Evolutionary conservation across 2,329 filamentous ascomycete species (phyloP), one percentile per base, ranked within the genome.

Genomic region (Clonostachys rhizophaga): DNA sequence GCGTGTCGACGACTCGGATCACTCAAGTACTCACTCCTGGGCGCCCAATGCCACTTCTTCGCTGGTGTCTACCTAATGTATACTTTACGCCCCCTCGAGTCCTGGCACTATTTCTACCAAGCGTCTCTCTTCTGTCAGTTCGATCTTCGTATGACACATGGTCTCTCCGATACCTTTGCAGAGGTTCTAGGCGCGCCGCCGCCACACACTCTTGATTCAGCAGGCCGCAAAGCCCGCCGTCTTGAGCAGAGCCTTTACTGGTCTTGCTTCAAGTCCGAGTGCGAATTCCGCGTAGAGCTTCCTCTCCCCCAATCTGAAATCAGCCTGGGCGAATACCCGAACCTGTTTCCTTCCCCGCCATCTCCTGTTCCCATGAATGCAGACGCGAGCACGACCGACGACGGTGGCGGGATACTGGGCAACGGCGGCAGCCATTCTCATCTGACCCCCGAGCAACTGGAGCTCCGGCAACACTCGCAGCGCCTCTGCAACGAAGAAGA

Each of bases 201-300:
- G 10, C 44, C 17, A 20, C 47, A 44, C 10, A 20, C 42, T 12
- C 17, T 39, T n/a, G 47, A 43, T 36, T 43, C 45, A 2, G 44
- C 47, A 2, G 45, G 46, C n/a, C 47, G 50, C 33, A 54, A 52
- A 44, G 49, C 44, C 8, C 57, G 59, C 11, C 57, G 60, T 5
- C 52, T 70, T 4, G 67, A 70, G 50, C 66, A 71, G 47, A 58
- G 66, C 35, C 52, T 71, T 2, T 70, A 69, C 53, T 72, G 68
- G 68, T 67, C 63, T 8, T 69, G 66, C 45, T 70, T 69, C 56
- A 71, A 71, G 52, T 67, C 67, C 2, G 68, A 71, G 51, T 64
- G 62, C 48, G 66, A 70, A 49, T 60, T 69, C 6, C 62, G 66
- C 6, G 61, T 65, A n/a, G 67, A 68, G 47, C 57, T 71, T 11